Base-by-base conservation (phyloP, 805 yeast species). In the Spathaspora girioi region DNA sequence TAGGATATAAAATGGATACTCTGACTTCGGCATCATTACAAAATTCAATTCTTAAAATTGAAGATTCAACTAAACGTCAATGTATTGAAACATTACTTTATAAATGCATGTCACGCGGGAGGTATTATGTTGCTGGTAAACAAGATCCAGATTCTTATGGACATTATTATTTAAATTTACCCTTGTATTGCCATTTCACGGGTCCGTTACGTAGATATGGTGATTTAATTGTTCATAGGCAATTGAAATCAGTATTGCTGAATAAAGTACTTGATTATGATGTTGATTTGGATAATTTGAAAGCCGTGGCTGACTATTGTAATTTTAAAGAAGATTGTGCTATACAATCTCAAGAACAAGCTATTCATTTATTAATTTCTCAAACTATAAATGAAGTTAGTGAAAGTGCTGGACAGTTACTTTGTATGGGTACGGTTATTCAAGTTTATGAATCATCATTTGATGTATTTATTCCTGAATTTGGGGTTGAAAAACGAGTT, bases 381-480 rank as follows among this genome's bases (percentile, higher is more conserved):
- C 96, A 91, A 66, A 86, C 91, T 0, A 86, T 92, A 53, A 87
- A 86, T 63, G 87, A 83, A 42, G 81, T 89, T 80, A 74, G 81
- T 56, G 81, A 78, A 49, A 70, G 78, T 14, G 84, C 93, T 14
- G 97, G 96, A 1, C 97, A 90, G 66, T 66, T 90, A 47, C 76
- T 93, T 56, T 83, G 91, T 40, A 83, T 85, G 81, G 97, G 96
- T 14, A 82, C 90, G 14, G 94, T 93, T 15, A 70, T 90, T 23
- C 97, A 91, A 67, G 97, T 93, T 9, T 92, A 93, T 66, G 98
- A 94, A 69, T 89, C 97, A 1, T 89, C 98, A 1, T 94, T 94
- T 71, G 99, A 94, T 67, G 93, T 92, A 2, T 82, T 87, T 57
- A 76, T 92, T 55, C 97, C 97, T 1, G 97, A 90, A 57, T 87